These are phyloP conservation scores for Lonicera japonica DNA, from an alignment of 129 eudicot genomes.

Conservation along the genomic window DNA sequence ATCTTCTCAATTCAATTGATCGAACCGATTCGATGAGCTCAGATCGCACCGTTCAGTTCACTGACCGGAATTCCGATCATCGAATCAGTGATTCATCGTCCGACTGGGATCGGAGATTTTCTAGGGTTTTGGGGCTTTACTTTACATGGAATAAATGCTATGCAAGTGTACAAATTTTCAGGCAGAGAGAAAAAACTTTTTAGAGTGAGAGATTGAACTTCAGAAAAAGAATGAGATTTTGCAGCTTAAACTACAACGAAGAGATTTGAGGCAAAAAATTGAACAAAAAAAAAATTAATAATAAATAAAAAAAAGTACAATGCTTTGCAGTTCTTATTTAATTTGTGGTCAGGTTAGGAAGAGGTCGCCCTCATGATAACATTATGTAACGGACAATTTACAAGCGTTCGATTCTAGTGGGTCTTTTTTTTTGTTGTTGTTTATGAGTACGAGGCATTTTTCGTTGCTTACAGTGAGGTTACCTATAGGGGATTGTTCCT, in stretches of 20 bases:
- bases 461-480: too few relatives aligned
- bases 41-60: conserved; percentile 19
- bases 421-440: too few relatives aligned
- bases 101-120: conserved; percentile 16
- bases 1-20: too few relatives aligned
- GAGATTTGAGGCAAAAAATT: background rate
- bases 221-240: too few relatives aligned
- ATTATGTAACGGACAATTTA: conserved; percentile 1
- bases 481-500: too few relatives aligned
- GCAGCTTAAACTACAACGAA: background rate
- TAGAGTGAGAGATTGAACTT: background rate
- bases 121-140: conserved; percentile 37
- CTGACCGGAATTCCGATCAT: conserved; percentile 33
- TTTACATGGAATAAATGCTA: conserved; percentile 10
- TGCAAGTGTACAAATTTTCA: background rate
- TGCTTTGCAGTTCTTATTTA: conserved; percentile 8
- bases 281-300: too few relatives aligned
- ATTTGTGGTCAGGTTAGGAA: conserved; percentile 14
- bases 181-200: background rate
- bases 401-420: too few relatives aligned
- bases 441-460: too few relatives aligned
- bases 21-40: conserved; percentile 12
- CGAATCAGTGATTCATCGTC: background rate
- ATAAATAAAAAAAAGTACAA: background rate
- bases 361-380: conserved; percentile 26